Evolutionary conservation across 2,329 filamentous ascomycete genomes (phyloP).

Genomic region (Colletotrichum ledebouriae): DNA sequence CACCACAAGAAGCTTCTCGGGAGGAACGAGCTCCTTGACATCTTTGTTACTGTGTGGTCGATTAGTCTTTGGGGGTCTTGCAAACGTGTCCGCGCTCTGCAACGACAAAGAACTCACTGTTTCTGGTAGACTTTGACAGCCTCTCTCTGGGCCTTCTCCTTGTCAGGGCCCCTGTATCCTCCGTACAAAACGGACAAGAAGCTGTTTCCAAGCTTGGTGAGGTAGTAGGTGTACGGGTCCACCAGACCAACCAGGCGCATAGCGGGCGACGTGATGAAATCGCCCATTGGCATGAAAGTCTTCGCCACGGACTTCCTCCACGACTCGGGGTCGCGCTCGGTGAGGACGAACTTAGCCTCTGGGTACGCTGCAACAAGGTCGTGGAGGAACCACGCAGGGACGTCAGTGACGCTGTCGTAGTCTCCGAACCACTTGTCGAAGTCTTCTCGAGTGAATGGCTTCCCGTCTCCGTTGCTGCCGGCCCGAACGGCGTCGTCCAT

Average conservation of each 20-base stretch:
- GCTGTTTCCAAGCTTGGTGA: slow-evolving; percentile 5
- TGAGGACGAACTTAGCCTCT: slow-evolving; percentile 53
- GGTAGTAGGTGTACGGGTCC: slow-evolving; percentile 26
- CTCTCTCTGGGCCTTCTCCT: neutral
- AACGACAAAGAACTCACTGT: slow-evolving; percentile 8
- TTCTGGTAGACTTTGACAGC: slow-evolving; percentile 28
- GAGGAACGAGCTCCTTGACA: slow-evolving; percentile 46
- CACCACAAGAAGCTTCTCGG: slow-evolving; percentile 48
- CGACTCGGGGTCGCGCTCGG: slow-evolving; percentile 50
- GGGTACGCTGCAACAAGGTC: slow-evolving; percentile 50
- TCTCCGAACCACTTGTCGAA: slow-evolving; percentile 57
- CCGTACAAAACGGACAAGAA: slow-evolving; percentile 16
- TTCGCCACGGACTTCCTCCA: slow-evolving; percentile 50
- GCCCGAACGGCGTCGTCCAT: slow-evolving; percentile 50
- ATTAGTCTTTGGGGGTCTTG: neutral
- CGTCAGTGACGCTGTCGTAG: slow-evolving; percentile 48
- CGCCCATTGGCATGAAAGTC: slow-evolving; percentile 42
- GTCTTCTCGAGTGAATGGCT: slow-evolving; percentile 51
- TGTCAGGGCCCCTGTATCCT: neutral
- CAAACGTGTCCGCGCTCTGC: slow-evolving; percentile 2
- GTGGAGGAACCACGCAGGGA: slow-evolving; percentile 48
- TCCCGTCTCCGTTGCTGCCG: slow-evolving; percentile 47
- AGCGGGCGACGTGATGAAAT: slow-evolving; percentile 11
- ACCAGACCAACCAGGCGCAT: slow-evolving; percentile 5
- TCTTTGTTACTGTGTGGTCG: slow-evolving; percentile 45